These are phyloP conservation scores for Globisporangium cylindrosporum DNA, from an alignment of 352 stramenopile species.

Conservation along the genomic window DNA sequence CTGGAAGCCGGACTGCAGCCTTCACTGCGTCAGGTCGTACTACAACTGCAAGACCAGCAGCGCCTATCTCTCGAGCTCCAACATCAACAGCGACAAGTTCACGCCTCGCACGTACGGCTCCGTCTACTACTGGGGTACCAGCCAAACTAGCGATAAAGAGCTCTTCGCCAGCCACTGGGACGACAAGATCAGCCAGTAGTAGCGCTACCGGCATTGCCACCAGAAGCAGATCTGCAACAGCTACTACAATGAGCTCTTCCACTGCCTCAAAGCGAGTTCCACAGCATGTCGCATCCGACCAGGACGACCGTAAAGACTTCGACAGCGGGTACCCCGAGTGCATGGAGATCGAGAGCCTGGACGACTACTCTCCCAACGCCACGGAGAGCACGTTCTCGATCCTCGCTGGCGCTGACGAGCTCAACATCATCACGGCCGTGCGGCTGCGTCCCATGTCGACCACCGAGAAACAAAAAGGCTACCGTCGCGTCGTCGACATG, in stretches of 20 bases:
- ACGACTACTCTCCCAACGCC: slow-evolving; percentile 9
- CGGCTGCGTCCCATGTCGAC: slow-evolving; percentile 67
- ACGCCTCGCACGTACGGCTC: not conserved
- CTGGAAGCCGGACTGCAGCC: not conserved
- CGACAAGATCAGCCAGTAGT: not conserved
- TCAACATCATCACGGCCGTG: slow-evolving; percentile 68
- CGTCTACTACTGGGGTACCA: not conserved
- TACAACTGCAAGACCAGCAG: not conserved
- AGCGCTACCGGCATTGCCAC: not conserved
- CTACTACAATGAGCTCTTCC: not conserved
- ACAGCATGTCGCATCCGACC: not conserved
- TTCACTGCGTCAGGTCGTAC: not conserved
- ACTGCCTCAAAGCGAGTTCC: not conserved
- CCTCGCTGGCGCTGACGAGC: slow-evolving; percentile 14
- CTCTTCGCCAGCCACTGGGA: not conserved
- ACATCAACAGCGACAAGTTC: not conserved
- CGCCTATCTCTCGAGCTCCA: not conserved
- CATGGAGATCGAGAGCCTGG: slow-evolving; percentile 17
- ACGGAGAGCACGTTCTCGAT: slow-evolving; percentile 17
- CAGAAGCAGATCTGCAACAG: no score
- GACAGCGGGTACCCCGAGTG: slow-evolving; percentile 11
- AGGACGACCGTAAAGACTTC: slow-evolving; percentile 11
- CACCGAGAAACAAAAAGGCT: slow-evolving; percentile 58
- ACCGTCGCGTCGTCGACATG: slow-evolving; percentile 62
- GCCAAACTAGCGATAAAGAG: not conserved